A percentile compares a stretch with the other conserved stretches of the same genome.
phyloP scores from a whole-genome alignment of 2,329 filamentous ascomycete species.

The Diaporthe vexans region DNA sequence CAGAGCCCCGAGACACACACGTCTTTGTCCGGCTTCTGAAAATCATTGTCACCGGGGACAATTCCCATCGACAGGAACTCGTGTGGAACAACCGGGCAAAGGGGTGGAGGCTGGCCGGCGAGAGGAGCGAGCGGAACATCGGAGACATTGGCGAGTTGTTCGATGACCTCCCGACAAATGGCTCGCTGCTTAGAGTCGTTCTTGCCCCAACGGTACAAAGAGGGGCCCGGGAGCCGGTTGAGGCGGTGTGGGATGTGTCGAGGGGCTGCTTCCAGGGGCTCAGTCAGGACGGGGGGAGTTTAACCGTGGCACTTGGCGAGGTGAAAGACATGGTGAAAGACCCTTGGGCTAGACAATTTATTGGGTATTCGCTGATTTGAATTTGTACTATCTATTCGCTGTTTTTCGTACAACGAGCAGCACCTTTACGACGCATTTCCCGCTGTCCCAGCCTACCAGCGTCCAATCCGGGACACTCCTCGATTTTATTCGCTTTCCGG shows the following conservation, averaged over 20 bases:
- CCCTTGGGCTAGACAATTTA: conserved; percentile 16
- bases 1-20: not conserved
- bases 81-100: conserved; percentile 15
- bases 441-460: too few species aligned
- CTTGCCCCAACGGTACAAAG: not conserved
- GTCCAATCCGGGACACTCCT: too few species aligned
- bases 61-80: not conserved
- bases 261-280: not conserved
- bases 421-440: too few species aligned
- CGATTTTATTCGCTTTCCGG: too few species aligned
- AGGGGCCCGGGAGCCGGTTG: conserved; percentile 4
- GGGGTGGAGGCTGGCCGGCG: not conserved
- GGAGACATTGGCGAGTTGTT: not conserved
- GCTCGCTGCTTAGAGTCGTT: not conserved
- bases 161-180: not conserved
- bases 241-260: not conserved
- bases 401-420: too few species aligned
- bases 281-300: not conserved
- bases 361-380: not conserved
- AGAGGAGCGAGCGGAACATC: conserved; percentile 7
- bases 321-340: conserved; percentile 16
- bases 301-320: conserved; percentile 1
- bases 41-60: not conserved
- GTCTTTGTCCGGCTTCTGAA: conserved; percentile 9
- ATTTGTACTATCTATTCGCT: too few species aligned